Evolutionary conservation across 208 protist genomes (phyloP), one percentile per base, ranked within the genome.

Genomic region (Novymonas esmeraldas): DNA sequence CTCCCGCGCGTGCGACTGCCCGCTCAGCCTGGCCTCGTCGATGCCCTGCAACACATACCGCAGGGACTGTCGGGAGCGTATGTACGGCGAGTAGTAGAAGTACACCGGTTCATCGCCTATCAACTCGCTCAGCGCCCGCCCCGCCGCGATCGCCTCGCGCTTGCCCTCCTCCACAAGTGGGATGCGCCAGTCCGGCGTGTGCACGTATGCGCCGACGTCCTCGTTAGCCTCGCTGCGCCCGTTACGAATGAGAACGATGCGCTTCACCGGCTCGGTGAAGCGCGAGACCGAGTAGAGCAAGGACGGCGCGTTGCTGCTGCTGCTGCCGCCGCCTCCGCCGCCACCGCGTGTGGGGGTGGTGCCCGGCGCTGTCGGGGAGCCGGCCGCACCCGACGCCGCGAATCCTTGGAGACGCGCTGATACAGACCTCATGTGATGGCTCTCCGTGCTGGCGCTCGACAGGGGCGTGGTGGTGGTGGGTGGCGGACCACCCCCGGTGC

Each of bases 51-150:
- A 51, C 33, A 94, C 65, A 39, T 90, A 85, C 22, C 78, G 77
- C 70, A 94, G 77, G 28, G 78, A 84, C 75, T 96, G 86, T 14
- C 88, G 76, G n/a, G 82, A 82, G 36, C 95, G 92, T 20, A 87
- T 69, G 71, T 94, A 98, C 9, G 95, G 95, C 1, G 93, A 97
- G 52, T 95, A 88, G 73, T 95, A 97, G 76, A 97, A 93, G 61
- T 96, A 88, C 0, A 94, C 79, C 6, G 82, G 81, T 44, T 96
- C 92, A 33, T 91, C 68, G 0, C 89, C 87, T 4, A 95, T 59
- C 24, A 95, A 48, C 48, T 85, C 77, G 1, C 83, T 82, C n/a
- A 98, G 60, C 41, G 80, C 62, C 13, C 72, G 65, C 0, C 95
- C 95, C 6, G 92, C 81, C 28, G 67, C 65, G 20, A 84, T 60